Conservation (phyloP, 129 eudicot species). For the Dittrichia graveolens region DNA sequence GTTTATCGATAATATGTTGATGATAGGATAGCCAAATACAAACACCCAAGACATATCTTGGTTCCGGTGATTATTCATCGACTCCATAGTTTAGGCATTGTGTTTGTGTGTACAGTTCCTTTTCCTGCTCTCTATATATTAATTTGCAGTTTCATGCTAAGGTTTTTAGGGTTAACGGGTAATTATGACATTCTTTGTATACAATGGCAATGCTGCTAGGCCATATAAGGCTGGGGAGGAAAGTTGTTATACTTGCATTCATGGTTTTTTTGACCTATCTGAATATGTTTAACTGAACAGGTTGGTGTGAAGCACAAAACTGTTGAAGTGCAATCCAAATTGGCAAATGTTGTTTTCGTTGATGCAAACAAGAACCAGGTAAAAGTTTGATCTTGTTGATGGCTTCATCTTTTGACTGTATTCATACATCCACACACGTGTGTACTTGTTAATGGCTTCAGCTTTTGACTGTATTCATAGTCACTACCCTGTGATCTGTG, state of each 20-base stretch:
- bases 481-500: too few relatives aligned
- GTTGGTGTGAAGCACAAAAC: conserved; percentile 94
- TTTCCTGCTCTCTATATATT: too few relatives aligned
- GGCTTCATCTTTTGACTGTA: neutral
- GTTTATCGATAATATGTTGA: neutral
- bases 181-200: too few relatives aligned
- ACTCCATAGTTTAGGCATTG: neutral
- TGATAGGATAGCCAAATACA: neutral
- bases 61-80: neutral
- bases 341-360: conserved; percentile 68
- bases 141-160: too few relatives aligned
- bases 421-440: too few relatives aligned
- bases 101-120: too few relatives aligned
- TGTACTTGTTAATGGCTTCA: too few relatives aligned
- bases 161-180: too few relatives aligned
- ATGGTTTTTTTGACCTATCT: conserved; percentile 17
- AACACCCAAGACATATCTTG: neutral
- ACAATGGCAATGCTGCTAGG: too few relatives aligned
- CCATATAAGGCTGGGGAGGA: too few relatives aligned
- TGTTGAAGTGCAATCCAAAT: conserved; percentile 79
- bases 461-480: too few relatives aligned
- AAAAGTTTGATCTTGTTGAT: conserved; percentile 23
- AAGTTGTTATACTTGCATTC: neutral
- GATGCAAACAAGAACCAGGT: conserved; percentile 87
- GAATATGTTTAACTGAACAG: conserved; percentile 48